phyloP scores from a whole-genome alignment of 2,329 filamentous ascomycete species.

The Aureobasidium sp. region DNA sequence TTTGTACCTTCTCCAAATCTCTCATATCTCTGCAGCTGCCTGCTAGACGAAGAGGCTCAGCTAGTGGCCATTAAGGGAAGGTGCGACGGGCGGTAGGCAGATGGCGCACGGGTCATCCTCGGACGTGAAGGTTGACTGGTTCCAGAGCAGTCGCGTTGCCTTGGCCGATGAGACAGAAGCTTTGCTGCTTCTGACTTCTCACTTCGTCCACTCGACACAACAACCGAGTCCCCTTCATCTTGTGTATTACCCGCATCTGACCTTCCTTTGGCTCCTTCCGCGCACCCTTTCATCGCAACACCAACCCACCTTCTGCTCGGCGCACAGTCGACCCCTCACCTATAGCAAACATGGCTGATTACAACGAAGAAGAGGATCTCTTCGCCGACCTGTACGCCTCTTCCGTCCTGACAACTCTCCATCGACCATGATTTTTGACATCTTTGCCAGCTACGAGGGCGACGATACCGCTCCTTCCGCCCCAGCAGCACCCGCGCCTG shows the following conservation, averaged over 20 bases:
- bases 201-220: neutral
- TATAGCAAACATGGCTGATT: conserved; percentile 60
- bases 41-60: neutral
- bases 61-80: neutral
- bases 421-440: conserved; percentile 11
- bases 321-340: conserved; percentile 11
- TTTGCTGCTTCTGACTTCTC: conserved; percentile 5
- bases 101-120: neutral
- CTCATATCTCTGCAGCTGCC: neutral
- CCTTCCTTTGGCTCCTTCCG: neutral
- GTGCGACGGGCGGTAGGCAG: neutral
- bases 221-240: neutral
- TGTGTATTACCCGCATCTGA: neutral
- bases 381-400: conserved; percentile 82
- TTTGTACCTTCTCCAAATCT: no score
- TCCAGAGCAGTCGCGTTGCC: neutral
- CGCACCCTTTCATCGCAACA: neutral
- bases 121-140: neutral
- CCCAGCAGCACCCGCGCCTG: neutral
- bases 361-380: conserved; percentile 78
- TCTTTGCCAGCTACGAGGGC: conserved; percentile 52
- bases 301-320: neutral
- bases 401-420: neutral
- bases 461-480: conserved; percentile 43
- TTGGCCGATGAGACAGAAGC: neutral